Conservation (phyloP, 176 grass and related monocot genomes). For the Eleusine indica region DNA sequence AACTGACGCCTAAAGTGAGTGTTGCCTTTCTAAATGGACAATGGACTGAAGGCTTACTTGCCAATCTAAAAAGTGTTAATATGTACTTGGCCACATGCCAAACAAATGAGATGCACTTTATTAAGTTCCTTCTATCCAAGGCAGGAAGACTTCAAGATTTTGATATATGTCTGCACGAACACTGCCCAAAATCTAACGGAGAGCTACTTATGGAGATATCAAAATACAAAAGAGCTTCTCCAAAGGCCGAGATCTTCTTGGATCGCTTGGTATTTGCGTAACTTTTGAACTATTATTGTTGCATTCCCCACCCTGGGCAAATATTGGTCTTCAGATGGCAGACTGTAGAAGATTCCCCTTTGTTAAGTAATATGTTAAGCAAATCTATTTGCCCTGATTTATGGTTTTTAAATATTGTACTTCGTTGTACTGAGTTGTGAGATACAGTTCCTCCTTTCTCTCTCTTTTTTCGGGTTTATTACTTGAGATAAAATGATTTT, state of each 20-base stretch:
- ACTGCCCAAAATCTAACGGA: not conserved
- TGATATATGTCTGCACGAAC: not conserved
- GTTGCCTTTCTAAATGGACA: not conserved
- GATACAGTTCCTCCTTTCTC: no score
- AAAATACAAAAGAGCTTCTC: not conserved
- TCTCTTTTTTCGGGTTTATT: no score
- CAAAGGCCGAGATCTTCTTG: not conserved
- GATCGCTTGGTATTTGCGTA: not conserved
- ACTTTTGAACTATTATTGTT: not conserved
- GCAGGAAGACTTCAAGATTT: not conserved
- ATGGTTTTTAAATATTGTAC: no score
- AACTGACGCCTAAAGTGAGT: not conserved
- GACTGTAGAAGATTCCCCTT: no score
- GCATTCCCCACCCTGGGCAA: not conserved
- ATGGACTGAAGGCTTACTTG: not conserved
- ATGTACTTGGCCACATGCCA: not conserved
- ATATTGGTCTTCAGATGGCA: no score
- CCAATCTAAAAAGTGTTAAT: not conserved
- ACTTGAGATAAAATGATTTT: no score
- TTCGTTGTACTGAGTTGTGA: no score
- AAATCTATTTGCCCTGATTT: no score
- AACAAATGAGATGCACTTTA: conserved; percentile 17
- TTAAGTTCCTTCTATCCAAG: conserved; percentile 20
- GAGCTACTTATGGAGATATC: not conserved
- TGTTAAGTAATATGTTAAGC: no score